phyloP scores from a whole-genome alignment of 1,284 basidiomycete species.

The Apiotrichum mycotoxinovorans region DNA sequence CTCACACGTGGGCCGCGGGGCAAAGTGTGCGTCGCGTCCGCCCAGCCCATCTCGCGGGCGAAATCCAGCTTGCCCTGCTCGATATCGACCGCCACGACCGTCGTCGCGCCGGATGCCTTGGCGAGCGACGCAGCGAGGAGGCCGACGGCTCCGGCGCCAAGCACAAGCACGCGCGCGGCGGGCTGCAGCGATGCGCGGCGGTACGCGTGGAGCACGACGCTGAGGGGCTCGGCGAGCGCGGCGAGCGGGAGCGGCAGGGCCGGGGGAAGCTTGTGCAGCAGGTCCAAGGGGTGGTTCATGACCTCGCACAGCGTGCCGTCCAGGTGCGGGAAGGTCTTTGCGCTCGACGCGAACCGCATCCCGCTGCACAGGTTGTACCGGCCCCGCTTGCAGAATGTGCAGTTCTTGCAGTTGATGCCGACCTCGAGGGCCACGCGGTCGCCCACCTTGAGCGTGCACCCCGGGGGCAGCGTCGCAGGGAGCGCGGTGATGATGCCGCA shows the following conservation, averaged over 20 bases:
- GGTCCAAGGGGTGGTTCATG: conserved; percentile 81
- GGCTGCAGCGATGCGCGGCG: conserved; percentile 62
- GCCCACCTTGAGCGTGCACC: conserved; percentile 61
- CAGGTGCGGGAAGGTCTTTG: conserved; percentile 87
- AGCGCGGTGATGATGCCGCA: conserved; percentile 60
- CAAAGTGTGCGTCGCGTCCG: conserved; percentile 66
- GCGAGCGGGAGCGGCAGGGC: conserved; percentile 70
- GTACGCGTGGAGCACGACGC: conserved; percentile 79
- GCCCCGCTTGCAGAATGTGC: conserved; percentile 57
- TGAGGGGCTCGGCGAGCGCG: conserved; percentile 85
- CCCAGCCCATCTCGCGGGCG: conserved; percentile 69
- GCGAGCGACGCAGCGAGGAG: conserved; percentile 79
- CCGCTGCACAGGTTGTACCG: conserved; percentile 87
- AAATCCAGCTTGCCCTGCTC: conserved; percentile 75
- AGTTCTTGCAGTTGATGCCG: conserved; percentile 76
- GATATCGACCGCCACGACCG: conserved; percentile 77
- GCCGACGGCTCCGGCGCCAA: conserved; percentile 89
- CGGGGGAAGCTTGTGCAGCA: conserved; percentile 83
- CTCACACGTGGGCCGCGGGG: conserved; percentile 53
- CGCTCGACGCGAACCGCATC: conserved; percentile 81
- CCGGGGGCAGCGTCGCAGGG: conserved; percentile 28
- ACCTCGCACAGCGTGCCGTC: conserved; percentile 84
- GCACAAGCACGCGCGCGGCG: conserved; percentile 73
- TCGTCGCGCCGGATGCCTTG: conserved; percentile 64
- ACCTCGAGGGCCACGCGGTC: conserved; percentile 92